Base-by-base conservation (phyloP, 2,329 filamentous ascomycete species). In the Calonectria montana region DNA sequence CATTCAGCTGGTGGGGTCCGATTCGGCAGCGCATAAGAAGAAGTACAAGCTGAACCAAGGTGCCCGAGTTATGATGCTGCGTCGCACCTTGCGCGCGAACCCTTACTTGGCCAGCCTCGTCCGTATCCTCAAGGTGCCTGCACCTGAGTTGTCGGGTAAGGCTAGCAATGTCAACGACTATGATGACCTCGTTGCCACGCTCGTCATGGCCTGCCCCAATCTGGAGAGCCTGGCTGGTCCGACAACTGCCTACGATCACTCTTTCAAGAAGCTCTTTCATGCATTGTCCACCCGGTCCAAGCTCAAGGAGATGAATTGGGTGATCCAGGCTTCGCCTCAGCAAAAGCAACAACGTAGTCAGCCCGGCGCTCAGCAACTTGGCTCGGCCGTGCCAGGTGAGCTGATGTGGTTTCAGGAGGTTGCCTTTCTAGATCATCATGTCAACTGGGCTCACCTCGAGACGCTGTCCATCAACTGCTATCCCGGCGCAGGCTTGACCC, bases 131-230 rank as follows among this genome's bases (percentile, higher is more conserved):
- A 91, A 91, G 76, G 87, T 91, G 2, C 83, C 83, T 2, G 72
- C 75, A 2, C 90, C 89, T 0, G 84, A 87, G 7, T 74, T 85
- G 13, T 84, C 85, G 0, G 81, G 83, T 31, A 80, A 78, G 29
- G 75, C 77, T 15, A 78, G 73, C 72, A 74, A 23, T 81, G 82
- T 82, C 21, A 86, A 87, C 41, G 84, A 87, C 55, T 92, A 92
- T 76, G 86, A 90, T 71, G 87, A 91, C 74, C 80, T 90, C 3
- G 85, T 92, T 2, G 90, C 91, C 0, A 88, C 91, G 6, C 81
- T 93, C 27, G 84, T 93, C 69, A 91, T 92, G 90, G 88, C 89
- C 0, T 93, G 91, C 69, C 91, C 91, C 2, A 92, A 92, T 74
- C 83, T 93, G 13, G 91, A 93, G 81, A 85, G 86, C 62, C 82